Evolutionary conservation across 495 filamentous ascomycete genomes (phyloP).

Genomic region (Annulohypoxylon bovei): DNA sequence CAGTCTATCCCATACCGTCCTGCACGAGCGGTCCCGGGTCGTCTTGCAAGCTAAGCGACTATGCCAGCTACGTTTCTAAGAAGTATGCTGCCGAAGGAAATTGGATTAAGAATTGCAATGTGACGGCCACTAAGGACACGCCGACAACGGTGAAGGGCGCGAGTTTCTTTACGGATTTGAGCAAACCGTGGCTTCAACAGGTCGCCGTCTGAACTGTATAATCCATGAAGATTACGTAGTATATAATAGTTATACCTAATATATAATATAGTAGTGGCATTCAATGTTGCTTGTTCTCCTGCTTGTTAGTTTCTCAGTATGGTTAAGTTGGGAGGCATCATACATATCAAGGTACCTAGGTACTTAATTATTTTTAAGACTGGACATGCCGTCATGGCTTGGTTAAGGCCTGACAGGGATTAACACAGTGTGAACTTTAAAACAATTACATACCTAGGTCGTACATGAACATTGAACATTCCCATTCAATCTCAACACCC

Average conservation of each 20-base stretch:
- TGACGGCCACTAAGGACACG: slow-evolving; percentile 46
- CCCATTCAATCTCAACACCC: neutral
- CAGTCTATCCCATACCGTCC: slow-evolving; percentile 60
- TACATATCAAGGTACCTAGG: neutral
- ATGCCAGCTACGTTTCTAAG: slow-evolving; percentile 53
- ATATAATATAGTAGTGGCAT: neutral
- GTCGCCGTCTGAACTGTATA: slow-evolving; percentile 13
- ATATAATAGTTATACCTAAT: no score
- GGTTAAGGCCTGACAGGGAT: neutral
- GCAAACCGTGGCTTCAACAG: slow-evolving; percentile 41
- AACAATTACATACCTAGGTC: slow-evolving; percentile 1
- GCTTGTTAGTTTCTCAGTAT: no score
- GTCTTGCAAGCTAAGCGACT: slow-evolving; percentile 57
- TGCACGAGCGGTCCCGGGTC: slow-evolving; percentile 59
- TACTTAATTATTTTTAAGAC: neutral
- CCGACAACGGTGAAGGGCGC: slow-evolving; percentile 52
- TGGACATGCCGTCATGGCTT: neutral
- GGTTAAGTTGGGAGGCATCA: no score
- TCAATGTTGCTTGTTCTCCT: no score
- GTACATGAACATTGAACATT: neutral
- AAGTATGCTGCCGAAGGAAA: slow-evolving; percentile 56
- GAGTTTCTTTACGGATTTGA: slow-evolving; percentile 61
- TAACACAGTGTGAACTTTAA: slow-evolving; percentile 2
- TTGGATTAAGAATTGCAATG: slow-evolving; percentile 57
- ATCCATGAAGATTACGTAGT: neutral